A percentile compares a stretch with the other conserved stretches of the same genome.
These are phyloP conservation scores for Casuarina cunninghamiana DNA, from an alignment of 306 rosid genomes.

Conservation along the genomic window DNA sequence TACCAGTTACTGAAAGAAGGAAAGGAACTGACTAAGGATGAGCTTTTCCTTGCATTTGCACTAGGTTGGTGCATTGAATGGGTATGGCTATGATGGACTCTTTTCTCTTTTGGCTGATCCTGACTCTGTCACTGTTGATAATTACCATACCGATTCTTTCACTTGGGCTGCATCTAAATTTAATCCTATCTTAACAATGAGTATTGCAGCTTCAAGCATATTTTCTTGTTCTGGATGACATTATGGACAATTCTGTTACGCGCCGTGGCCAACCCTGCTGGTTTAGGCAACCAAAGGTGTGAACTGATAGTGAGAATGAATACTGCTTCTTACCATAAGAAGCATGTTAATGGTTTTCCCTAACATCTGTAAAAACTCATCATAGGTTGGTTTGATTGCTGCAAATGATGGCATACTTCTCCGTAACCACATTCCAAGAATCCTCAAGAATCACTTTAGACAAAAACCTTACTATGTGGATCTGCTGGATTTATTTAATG, in stretches of 20 bases:
- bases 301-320: slow-evolving; percentile 10
- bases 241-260: slow-evolving; percentile 55
- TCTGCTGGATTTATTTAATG: slow-evolving; percentile 86
- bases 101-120: neutral
- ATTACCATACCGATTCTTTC: neutral
- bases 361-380: slow-evolving; percentile 9
- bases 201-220: slow-evolving; percentile 64
- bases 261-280: slow-evolving; percentile 66
- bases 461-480: slow-evolving; percentile 78
- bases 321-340: neutral
- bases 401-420: slow-evolving; percentile 76
- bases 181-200: neutral
- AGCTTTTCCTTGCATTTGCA: slow-evolving; percentile 48
- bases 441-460: slow-evolving; percentile 80
- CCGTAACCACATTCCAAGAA: slow-evolving; percentile 75
- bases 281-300: slow-evolving; percentile 60
- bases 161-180: neutral
- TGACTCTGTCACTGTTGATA: slow-evolving; percentile 20
- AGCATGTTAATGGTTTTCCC: slow-evolving; percentile 2
- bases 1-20: slow-evolving; percentile 50
- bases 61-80: slow-evolving; percentile 73
- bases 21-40: slow-evolving; percentile 42
- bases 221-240: slow-evolving; percentile 66
- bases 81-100: slow-evolving; percentile 31
- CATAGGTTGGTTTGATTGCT: slow-evolving; percentile 86